These are phyloP conservation scores for Beauveria caledonica DNA, from an alignment of 2,329 filamentous ascomycete species.

Conservation along the genomic window DNA sequence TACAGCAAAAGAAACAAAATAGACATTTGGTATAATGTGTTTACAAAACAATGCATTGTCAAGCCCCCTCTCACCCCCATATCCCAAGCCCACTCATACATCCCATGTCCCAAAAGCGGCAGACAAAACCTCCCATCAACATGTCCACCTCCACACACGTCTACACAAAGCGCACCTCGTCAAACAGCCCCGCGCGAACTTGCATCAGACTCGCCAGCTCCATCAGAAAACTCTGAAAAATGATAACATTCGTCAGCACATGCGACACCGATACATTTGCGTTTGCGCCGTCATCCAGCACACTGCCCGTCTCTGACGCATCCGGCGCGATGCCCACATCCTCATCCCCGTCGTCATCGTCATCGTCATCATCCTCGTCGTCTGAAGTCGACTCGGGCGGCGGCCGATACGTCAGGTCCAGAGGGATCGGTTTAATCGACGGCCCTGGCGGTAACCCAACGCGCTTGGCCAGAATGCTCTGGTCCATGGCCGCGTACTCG, in stretches of 20 bases:
- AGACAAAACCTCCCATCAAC: too few relatives aligned
- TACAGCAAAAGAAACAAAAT: too few relatives aligned
- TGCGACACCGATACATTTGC: slow-evolving; percentile 62
- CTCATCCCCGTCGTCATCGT: slow-evolving; percentile 13
- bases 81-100: too few relatives aligned
- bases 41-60: too few relatives aligned
- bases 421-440: slow-evolving; percentile 37
- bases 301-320: slow-evolving; percentile 19
- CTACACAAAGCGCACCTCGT: slow-evolving; percentile 57
- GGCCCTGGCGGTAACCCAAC: slow-evolving; percentile 42
- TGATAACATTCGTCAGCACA: slow-evolving; percentile 69
- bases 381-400: slow-evolving; percentile 7
- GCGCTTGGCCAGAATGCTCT: slow-evolving; percentile 49
- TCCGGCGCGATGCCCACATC: slow-evolving; percentile 17
- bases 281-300: slow-evolving; percentile 17
- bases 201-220: slow-evolving; percentile 70
- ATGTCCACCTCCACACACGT: too few relatives aligned
- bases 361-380: slow-evolving; percentile 16
- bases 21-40: too few relatives aligned
- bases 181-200: slow-evolving; percentile 65
- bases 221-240: slow-evolving; percentile 72
- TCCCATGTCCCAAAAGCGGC: too few relatives aligned
- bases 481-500: slow-evolving; percentile 56
- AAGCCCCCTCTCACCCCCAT: too few relatives aligned
- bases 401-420: slow-evolving; percentile 27